Evolutionary conservation across 352 stramenopile species (phyloP), one percentile per base, ranked within the genome.

Genomic region (Aphanomyces astaci): DNA sequence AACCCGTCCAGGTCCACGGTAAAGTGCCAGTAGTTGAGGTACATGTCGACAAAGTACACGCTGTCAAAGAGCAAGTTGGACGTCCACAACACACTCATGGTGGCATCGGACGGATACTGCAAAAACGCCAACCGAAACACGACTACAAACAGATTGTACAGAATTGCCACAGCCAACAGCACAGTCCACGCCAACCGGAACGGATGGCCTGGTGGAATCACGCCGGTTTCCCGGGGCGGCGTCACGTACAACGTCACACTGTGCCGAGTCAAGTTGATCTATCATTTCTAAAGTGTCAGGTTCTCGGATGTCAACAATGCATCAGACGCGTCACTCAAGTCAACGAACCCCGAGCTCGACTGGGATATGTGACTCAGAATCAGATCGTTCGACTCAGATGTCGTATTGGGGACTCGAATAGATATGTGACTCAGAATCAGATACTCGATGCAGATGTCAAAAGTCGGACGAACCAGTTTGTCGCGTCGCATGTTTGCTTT

Each of bases 1-100:
- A 88, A 64, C 0, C 82, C 81, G 0, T 69, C 63, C 22, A 39
- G n/a, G 51, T 92, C 77, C 28, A 82, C 90, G 55, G 89, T 82
- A 13, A 92, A 90, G 67, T 88, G 90, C 48, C 87, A 89, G 2
- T 90, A 71, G 45, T 89, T 87, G 5, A 90, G 74, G 30, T 87
- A 81, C 30, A 92, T 78, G 55, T 92, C 84, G 0, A 68, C 33
- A 2, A 69, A 43, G 2, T 89, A 71, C 0, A 88, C 32, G 3
- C 63, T 45, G 31, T 92, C 83, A 0, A 76, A 75, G 17, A 78
- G 31, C 4, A 79, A 71, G 48, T 92, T 81, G 0, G 79, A 53
- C 1, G 75, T 52, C 17, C 84, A 43, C 0, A 88, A 63, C 10
- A 72, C 19, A 1, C 76, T 36, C 2, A 72, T 57, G 24, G 60